Percentiles rank a stretch among this genome's conserved stretches.
These are phyloP conservation scores for Alternaria panax DNA, from an alignment of 2,329 filamentous ascomycete species.

Conservation along the genomic window DNA sequence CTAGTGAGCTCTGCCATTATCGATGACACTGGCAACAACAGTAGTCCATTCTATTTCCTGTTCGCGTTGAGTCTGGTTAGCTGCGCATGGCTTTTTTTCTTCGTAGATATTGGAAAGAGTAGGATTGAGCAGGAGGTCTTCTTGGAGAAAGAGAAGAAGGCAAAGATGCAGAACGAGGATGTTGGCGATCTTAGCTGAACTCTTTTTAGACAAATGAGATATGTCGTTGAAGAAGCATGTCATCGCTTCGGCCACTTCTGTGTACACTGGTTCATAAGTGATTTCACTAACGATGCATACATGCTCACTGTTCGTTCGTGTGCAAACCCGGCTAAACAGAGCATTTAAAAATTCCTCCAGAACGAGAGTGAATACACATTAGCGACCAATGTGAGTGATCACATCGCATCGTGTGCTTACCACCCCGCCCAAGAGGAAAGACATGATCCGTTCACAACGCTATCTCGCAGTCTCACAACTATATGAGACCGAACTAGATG, in stretches of 20 bases:
- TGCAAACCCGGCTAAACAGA: not conserved
- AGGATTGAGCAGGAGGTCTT: slow-evolving; percentile 35
- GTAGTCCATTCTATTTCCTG: slow-evolving; percentile 71
- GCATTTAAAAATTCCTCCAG: not conserved
- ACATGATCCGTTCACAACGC: not conserved
- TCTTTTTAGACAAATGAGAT: not conserved
- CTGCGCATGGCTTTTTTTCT: slow-evolving; percentile 31
- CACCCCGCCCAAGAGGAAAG: no score
- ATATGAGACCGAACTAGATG: not conserved
- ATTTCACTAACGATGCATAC: not conserved
- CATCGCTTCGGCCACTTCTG: not conserved
- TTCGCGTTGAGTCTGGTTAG: slow-evolving; percentile 35
- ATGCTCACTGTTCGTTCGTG: not conserved
- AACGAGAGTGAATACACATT: not conserved
- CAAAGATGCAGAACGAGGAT: slow-evolving; percentile 5
- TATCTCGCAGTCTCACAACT: not conserved
- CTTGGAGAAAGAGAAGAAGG: slow-evolving; percentile 32
- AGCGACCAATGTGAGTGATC: not conserved
- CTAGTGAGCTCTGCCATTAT: slow-evolving; percentile 74
- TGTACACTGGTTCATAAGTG: not conserved
- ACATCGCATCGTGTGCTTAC: not conserved
- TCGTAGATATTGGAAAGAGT: slow-evolving; percentile 35
- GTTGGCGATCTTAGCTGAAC: not conserved
- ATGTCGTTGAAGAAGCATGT: no score
- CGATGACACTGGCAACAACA: slow-evolving; percentile 66